Evolutionary conservation across 2,329 filamentous ascomycete species (phyloP).

Genomic region (Graphilbum ipis-grandicollis): DNA sequence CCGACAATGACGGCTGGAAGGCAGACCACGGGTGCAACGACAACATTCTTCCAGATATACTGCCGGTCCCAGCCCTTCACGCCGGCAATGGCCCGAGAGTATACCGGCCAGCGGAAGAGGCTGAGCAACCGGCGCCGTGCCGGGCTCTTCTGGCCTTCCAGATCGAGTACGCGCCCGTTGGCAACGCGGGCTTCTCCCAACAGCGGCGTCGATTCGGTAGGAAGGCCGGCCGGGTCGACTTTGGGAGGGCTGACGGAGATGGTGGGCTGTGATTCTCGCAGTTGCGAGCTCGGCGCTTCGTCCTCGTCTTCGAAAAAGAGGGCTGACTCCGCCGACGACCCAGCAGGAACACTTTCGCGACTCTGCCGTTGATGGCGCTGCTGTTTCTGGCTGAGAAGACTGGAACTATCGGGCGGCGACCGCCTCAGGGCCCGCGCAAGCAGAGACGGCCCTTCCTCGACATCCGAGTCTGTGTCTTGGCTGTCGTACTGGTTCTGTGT

Average conservation of each 20-base stretch:
- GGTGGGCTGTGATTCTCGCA: neutral
- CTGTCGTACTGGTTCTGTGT: neutral
- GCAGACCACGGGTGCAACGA: conserved; percentile 52
- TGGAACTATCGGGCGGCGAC: conserved; percentile 6
- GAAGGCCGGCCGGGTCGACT: neutral
- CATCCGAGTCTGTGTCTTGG: neutral
- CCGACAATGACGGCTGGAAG: conserved; percentile 80
- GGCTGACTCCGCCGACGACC: neutral
- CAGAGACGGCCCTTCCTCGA: conserved; percentile 6
- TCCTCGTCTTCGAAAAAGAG: conserved; percentile 6
- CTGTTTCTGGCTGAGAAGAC: neutral
- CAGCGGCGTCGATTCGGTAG: conserved; percentile 29
- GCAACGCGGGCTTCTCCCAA: conserved; percentile 16
- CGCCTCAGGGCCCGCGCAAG: conserved; percentile 6
- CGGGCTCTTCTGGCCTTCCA: conserved; percentile 31
- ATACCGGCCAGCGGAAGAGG: conserved; percentile 1
- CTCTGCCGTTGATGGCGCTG: neutral
- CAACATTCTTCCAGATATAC: conserved; percentile 42
- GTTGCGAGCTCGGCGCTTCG: too few species aligned
- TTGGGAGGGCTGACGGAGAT: neutral
- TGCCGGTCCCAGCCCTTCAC: conserved; percentile 58
- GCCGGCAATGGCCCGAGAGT: conserved; percentile 22
- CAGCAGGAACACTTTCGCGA: too few species aligned
- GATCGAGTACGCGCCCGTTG: conserved; percentile 16
- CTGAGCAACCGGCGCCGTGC: neutral